Percentiles rank a stretch among this genome's conserved stretches.
These are phyloP conservation scores for Lentinula sp. DNA, from an alignment of 768 basidiomycete genomes.

Conservation along the genomic window DNA sequence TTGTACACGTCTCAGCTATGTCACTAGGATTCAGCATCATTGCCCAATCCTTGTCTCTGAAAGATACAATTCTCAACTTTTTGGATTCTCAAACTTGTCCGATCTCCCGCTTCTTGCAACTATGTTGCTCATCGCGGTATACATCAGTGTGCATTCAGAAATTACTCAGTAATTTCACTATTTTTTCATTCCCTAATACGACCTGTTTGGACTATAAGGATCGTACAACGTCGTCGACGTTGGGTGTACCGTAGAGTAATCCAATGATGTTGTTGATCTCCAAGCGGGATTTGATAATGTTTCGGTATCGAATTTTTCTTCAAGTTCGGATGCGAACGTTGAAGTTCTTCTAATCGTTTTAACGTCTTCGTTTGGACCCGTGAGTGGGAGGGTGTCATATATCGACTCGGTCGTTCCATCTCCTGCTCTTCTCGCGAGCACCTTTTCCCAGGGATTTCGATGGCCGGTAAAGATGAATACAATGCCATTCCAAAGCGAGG, in stretches of 20 bases:
- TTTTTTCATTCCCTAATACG: neutral
- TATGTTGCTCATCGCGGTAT: neutral
- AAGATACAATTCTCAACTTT: neutral
- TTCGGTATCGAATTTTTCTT: neutral
- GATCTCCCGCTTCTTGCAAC: neutral
- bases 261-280: neutral
- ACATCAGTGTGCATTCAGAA: neutral
- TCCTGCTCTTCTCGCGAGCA: neutral
- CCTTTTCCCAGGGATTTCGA: slow-evolving; percentile 9
- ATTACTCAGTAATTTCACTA: neutral
- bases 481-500: slow-evolving; percentile 6
- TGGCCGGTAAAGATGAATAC: slow-evolving; percentile 6
- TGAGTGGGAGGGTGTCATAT: neutral
- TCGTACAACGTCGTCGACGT: neutral
- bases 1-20: neutral
- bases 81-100: neutral
- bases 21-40: neutral
- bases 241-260: neutral
- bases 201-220: neutral
- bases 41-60: neutral
- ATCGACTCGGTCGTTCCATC: neutral
- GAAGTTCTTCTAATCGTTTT: neutral
- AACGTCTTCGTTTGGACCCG: neutral
- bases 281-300: neutral
- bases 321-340: neutral